phyloP scores from a whole-genome alignment of 2,329 filamentous ascomycete species.

The Chaetothyriales sp. region DNA sequence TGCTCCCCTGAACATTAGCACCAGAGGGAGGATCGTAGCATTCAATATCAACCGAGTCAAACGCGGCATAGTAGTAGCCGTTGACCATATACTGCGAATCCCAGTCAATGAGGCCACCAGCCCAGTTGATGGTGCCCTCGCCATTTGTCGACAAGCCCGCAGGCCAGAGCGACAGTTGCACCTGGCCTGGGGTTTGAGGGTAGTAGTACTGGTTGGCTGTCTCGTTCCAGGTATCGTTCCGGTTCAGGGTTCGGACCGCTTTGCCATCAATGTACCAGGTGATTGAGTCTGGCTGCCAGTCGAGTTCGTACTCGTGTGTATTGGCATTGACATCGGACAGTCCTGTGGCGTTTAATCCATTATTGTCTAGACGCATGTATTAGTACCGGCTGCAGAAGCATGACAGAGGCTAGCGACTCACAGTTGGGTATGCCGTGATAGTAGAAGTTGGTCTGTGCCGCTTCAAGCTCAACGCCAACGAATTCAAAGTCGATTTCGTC shows the following conservation, averaged over 20 bases:
- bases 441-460: slow-evolving; percentile 90
- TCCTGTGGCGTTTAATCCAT: slow-evolving; percentile 55
- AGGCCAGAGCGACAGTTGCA: slow-evolving; percentile 93
- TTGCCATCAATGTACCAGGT: slow-evolving; percentile 78
- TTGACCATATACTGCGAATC: slow-evolving; percentile 63
- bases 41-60: slow-evolving; percentile 62
- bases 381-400: slow-evolving; percentile 1
- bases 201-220: slow-evolving; percentile 69
- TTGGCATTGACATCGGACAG: slow-evolving; percentile 54
- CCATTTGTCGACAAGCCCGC: slow-evolving; percentile 67
- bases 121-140: slow-evolving; percentile 77
- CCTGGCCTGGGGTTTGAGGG: slow-evolving; percentile 78
- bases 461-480: slow-evolving; percentile 61
- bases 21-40: slow-evolving; percentile 76
- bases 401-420: slow-evolving; percentile 34
- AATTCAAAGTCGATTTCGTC: slow-evolving; percentile 98
- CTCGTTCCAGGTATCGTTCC: slow-evolving; percentile 69
- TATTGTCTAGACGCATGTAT: slow-evolving; percentile 42
- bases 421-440: slow-evolving; percentile 86
- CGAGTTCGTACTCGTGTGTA: slow-evolving; percentile 81
- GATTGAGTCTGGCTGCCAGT: slow-evolving; percentile 77
- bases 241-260: slow-evolving; percentile 57
- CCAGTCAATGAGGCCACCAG: slow-evolving; percentile 84
- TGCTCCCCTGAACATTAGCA: slow-evolving; percentile 42
- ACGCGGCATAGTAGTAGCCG: slow-evolving; percentile 76